Evolutionary conservation across 208 protist species (phyloP), one percentile per base, ranked within the genome.

Genomic region (Acanthamoeba healyi): DNA sequence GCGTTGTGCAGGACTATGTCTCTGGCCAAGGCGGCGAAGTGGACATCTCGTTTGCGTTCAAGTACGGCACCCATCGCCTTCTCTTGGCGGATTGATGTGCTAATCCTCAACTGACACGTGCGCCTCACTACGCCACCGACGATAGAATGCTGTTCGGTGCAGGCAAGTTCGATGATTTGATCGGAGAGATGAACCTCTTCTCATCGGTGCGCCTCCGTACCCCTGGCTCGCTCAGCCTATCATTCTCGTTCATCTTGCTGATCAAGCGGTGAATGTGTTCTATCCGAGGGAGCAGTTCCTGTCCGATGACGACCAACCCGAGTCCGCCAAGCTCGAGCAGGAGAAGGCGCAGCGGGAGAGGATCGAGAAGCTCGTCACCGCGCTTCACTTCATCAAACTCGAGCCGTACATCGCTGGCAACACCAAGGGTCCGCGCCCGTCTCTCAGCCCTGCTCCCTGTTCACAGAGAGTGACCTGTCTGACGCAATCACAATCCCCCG

Each of bases 101-200:
- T 54, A 34, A 26, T 44, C 26, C 19, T 82, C 17, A 19, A 15
- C 67, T 42, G 38, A 77, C 0, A 9, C 10, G 9, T 42, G 38
- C 17, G 38, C 34, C 38, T 34, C 49, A n/a, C 7, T n/a, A 10
- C 17, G 7, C 3, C 79, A 32, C 26, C 34, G 4, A 65, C n/a
- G n/a, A 61, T 44, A 70, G 56, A 19, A 89, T 89, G 81, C 58
- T 89, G 42, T 89, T 89, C 44, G 81, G 81, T 42, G 51, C 58
- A 10, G 81, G 81, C 58, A 61, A 67, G 58, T 89, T 89, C 34
- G 81, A 89, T 10, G 81, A 89, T 22, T 14, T 67, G 26, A 70
- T 89, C 24, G 81, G 81, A n/a, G 81, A 89, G 24, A 70, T 89
- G 81, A 89, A 44, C 44, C 58, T 89, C 32, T 61, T 61, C 34